phyloP scores from a whole-genome alignment of 768 basidiomycete species.

The Pleurotus cornucopiae region DNA sequence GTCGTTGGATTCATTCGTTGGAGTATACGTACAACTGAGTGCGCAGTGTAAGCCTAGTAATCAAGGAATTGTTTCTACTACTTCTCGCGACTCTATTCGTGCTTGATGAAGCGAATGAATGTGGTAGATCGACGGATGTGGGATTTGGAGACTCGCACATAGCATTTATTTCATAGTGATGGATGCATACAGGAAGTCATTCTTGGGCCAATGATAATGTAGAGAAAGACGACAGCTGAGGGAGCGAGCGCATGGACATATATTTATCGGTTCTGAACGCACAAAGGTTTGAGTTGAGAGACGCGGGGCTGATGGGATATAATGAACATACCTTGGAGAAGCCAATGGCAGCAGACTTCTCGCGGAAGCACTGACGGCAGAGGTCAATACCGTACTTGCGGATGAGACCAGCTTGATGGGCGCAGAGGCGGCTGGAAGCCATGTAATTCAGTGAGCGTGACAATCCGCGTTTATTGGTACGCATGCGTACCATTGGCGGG shows the following conservation, averaged over 20 bases:
- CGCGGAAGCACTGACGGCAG: slow-evolving; percentile 98
- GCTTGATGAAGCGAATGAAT: no score
- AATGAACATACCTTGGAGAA: slow-evolving; percentile 76
- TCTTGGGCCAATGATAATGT: background rate
- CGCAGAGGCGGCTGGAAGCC: slow-evolving; percentile 78
- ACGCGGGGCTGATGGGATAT: no score
- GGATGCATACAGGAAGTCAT: slow-evolving; percentile 4
- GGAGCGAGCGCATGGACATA: background rate
- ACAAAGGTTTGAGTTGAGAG: background rate
- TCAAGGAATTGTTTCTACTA: no score
- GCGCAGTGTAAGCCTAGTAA: no score
- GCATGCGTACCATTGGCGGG: slow-evolving; percentile 81
- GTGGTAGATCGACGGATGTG: no score
- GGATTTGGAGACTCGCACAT: background rate
- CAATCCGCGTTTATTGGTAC: no score
- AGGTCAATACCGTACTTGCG: slow-evolving; percentile 96
- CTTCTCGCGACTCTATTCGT: no score
- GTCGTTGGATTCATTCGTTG: background rate
- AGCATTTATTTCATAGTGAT: slow-evolving; percentile 7
- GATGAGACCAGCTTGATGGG: slow-evolving; percentile 96
- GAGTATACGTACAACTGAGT: background rate
- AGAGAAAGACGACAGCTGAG: background rate
- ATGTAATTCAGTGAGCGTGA: no score
- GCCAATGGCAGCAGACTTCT: slow-evolving; percentile 89
- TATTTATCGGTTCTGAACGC: slow-evolving; percentile 10